These are phyloP conservation scores for Acanthochlamys bracteata DNA, from an alignment of 106 monocot genomes.

Conservation along the genomic window DNA sequence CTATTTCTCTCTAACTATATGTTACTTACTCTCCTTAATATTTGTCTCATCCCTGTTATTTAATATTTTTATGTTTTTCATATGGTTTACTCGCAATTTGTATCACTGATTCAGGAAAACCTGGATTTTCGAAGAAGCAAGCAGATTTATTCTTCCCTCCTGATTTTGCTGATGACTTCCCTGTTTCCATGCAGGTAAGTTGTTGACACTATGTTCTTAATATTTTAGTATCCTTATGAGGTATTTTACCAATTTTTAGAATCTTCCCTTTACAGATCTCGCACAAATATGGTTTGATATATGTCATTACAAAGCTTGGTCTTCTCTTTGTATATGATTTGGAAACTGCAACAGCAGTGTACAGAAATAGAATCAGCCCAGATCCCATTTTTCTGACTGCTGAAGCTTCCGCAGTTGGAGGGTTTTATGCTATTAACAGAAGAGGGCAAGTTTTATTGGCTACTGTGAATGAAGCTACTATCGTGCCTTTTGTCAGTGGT, in stretches of 20 bases:
- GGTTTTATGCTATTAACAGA: conserved; percentile 93
- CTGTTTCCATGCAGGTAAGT: conserved; percentile 94
- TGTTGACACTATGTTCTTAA: not conserved
- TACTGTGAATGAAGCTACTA: conserved; percentile 94
- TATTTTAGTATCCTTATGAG: not conserved
- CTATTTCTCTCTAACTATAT: not conserved
- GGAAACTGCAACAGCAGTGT: conserved; percentile 92
- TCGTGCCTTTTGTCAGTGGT: conserved; percentile 91
- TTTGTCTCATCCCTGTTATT: no score
- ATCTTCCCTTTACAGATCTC: conserved; percentile 67
- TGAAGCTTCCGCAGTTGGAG: conserved; percentile 76
- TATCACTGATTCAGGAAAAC: conserved; percentile 56
- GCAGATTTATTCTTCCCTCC: conserved; percentile 99
- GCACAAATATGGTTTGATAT: conserved; percentile 81
- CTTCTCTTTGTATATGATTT: conserved; percentile 96
- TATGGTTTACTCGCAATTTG: no score
- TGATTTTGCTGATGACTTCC: conserved; percentile 97
- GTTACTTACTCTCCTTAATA: not conserved
- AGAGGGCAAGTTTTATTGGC: conserved; percentile 93
- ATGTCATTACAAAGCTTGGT: conserved; percentile 97
- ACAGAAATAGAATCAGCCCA: conserved; percentile 94
- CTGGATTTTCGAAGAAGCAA: conserved; percentile 92
- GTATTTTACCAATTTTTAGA: not conserved
- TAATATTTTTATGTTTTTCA: not conserved
- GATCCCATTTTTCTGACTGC: conserved; percentile 95